Conservation (phyloP, 495 filamentous ascomycete genomes). For the Choiromyces venosus region DNA sequence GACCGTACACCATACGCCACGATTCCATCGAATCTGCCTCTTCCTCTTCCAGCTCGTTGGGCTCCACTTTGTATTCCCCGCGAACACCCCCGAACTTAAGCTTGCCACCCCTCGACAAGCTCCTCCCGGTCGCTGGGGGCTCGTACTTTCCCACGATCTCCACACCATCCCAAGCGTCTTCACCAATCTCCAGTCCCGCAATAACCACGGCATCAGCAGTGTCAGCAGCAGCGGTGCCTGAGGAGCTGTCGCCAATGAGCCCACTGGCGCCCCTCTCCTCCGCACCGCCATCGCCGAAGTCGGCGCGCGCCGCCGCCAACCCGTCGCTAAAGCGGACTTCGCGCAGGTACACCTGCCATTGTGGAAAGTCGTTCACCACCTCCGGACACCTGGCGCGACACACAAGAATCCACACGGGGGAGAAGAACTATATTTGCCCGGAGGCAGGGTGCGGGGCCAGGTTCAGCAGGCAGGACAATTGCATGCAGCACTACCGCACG, state of each 20-base stretch:
- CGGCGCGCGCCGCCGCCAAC: conserved; percentile 29
- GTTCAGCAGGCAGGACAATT: conserved; percentile 95
- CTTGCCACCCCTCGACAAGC: conserved; percentile 39
- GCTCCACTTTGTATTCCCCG: conserved; percentile 37
- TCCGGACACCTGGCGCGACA: conserved; percentile 95
- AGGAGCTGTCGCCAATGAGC: conserved; percentile 24
- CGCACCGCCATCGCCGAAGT: conserved; percentile 39
- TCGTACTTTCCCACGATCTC: conserved; percentile 24
- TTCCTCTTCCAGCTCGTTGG: conserved; percentile 39
- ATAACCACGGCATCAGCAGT: not conserved
- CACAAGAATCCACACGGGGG: conserved; percentile 92
- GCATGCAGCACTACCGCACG: conserved; percentile 94
- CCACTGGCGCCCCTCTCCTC: conserved; percentile 33
- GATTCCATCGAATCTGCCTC: conserved; percentile 37
- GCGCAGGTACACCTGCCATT: conserved; percentile 63
- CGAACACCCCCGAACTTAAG: conserved; percentile 37
- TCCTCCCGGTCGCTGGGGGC: conserved; percentile 28
- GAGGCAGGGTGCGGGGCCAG: conserved; percentile 75
- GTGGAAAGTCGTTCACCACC: conserved; percentile 83
- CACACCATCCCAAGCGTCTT: conserved; percentile 18
- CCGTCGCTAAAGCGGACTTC: conserved; percentile 55
- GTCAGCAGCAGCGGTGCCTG: not conserved
- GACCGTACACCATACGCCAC: conserved; percentile 34
- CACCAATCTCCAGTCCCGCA: conserved; percentile 22
- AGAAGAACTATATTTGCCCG: conserved; percentile 85